Base-by-base conservation (phyloP, 495 filamentous ascomycete genomes). In the Jackrogersella multiformis region DNA sequence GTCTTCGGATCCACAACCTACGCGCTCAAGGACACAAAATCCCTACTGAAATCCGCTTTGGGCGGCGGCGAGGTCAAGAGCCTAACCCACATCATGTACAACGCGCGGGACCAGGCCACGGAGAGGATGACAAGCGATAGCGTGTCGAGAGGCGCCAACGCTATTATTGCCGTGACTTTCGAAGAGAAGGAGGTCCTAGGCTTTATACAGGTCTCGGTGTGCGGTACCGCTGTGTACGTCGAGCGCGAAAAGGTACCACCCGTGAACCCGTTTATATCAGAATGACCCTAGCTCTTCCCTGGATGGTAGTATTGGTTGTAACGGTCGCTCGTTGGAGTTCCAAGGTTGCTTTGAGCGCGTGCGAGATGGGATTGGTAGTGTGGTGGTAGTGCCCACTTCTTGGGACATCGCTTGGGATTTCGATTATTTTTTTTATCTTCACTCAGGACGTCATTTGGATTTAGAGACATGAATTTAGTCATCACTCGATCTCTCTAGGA, bases 41-140 rank as follows among this genome's bases (percentile, higher is more conserved):
- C 66, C 2, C 57, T 72, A 0, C 38, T 69, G 1, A 72, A 72
- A 15, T 41, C 52, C 13, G 36, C 48, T 0, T 21, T 39, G 0
- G 30, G 32, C 4, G 69, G 66, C 15, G 44, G 15, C 56, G 69
- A 72, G 38, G 66, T 66, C 18, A 48, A 42, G 44, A 59, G 16
- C 34, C 42, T 72, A 10, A 72, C 69, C 32, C 69, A 69, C 34
- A 46, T 66, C 28, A 59, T 53, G 32, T 69, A 72, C 49, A 58
- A 66, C 26, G 66, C 69, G 49, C 32, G 69, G 7, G 69, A 72
- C 23, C 69, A 66, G 45, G 66, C 69, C n/a, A 18, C 61, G 6
- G 66, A 69, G 34, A 32, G 69, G 5, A 66, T 72, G 69, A 51
- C 62, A 2, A 35, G 61, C 15, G 69, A 72, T 46, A 69, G 69